Evolutionary conservation across 1,284 basidiomycete genomes (phyloP).

Genomic region (Vanrija pseudolonga): DNA sequence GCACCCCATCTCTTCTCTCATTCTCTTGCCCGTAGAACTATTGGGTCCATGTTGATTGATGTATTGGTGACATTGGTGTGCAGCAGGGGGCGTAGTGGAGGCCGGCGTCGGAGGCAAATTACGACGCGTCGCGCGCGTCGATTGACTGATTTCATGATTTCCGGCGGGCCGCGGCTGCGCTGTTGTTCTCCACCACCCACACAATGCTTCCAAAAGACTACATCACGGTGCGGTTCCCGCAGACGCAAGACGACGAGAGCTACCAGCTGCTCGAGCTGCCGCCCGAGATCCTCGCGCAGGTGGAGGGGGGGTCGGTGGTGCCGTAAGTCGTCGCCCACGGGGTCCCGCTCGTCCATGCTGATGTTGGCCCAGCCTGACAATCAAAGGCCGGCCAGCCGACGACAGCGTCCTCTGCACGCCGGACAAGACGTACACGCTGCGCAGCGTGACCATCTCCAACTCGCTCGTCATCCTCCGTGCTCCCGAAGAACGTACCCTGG

Average conservation of each 20-base stretch:
- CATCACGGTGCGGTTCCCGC: constrained; percentile 25
- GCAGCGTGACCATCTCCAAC: constrained; percentile 80
- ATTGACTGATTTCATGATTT: background rate
- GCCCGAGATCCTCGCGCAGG: constrained; percentile 42
- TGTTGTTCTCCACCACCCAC: background rate
- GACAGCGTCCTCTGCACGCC: constrained; percentile 83
- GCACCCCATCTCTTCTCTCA: background rate
- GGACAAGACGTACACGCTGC: constrained; percentile 70
- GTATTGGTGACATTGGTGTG: background rate
- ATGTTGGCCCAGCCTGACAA: constrained; percentile 62
- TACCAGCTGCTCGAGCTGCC: constrained; percentile 49
- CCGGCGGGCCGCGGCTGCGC: too few species aligned
- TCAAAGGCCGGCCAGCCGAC: constrained; percentile 75
- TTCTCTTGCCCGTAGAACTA: background rate
- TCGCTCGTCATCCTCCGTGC: constrained; percentile 67
- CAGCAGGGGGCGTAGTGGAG: too few species aligned
- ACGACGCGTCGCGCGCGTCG: background rate
- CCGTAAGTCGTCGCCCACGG: constrained; percentile 27
- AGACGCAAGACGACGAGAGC: constrained; percentile 13
- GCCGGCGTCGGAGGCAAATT: background rate
- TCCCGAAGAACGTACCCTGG: constrained; percentile 20
- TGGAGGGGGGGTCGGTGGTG: constrained; percentile 33
- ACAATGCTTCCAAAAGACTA: constrained; percentile 11
- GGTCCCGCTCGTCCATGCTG: background rate
- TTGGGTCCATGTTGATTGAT: background rate